phyloP scores from a whole-genome alignment of 2,329 filamentous ascomycete species.

The Aspergillus sp. region DNA sequence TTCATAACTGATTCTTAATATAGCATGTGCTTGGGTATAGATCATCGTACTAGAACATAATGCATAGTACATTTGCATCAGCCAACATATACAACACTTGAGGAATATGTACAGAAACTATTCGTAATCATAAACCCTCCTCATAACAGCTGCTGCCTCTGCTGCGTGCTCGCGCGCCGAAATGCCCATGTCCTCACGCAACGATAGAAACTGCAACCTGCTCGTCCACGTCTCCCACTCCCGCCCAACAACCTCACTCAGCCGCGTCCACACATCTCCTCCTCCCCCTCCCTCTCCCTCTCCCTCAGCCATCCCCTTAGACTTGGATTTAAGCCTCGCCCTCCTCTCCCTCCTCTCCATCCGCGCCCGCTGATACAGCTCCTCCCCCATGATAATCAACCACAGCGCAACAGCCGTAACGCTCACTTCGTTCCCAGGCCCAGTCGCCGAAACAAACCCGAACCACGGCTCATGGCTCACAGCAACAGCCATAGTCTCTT shows the following conservation, averaged over 20 bases:
- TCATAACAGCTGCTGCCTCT: constrained; percentile 23
- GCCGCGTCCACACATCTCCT: not conserved
- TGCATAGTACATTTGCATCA: no score
- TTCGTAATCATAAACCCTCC: constrained; percentile 11
- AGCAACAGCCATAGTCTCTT: not conserved
- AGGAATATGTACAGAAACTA: no score
- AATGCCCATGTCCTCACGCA: constrained; percentile 18
- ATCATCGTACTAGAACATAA: no score
- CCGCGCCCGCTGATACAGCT: constrained; percentile 15
- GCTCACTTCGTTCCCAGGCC: not conserved
- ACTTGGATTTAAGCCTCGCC: not conserved
- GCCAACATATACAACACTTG: not conserved
- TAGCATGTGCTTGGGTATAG: no score
- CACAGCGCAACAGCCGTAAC: constrained; percentile 14
- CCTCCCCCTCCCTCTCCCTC: not conserved
- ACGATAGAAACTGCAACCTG: constrained; percentile 18
- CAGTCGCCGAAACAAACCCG: not conserved
- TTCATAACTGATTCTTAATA: constrained; percentile 24
- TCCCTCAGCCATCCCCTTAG: not conserved
- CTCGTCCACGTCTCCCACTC: constrained; percentile 19
- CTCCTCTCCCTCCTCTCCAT: not conserved
- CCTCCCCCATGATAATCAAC: constrained; percentile 24
- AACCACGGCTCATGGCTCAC: not conserved
- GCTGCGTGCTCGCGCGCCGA: constrained; percentile 19
- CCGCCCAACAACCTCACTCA: constrained; percentile 3